Evolutionary conservation across 495 filamentous ascomycete species (phyloP).

Genomic region (Delitschia confertaspora): DNA sequence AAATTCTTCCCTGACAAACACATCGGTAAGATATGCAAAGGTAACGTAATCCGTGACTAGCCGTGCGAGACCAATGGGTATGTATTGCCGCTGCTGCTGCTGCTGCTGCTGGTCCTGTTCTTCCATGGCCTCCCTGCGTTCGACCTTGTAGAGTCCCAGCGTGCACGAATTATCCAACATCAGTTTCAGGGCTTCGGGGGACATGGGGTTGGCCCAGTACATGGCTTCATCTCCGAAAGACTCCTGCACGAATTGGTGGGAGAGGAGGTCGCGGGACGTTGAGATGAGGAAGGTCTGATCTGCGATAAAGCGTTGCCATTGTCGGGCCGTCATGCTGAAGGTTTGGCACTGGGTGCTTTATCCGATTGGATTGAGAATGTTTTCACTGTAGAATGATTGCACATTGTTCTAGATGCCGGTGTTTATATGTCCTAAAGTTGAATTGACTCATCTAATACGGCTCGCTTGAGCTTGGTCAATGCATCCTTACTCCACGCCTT

Average conservation of each 20-base stretch:
- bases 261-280: slow-evolving; percentile 14
- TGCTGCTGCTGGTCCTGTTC: no score
- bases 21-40: slow-evolving; percentile 61
- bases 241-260: slow-evolving; percentile 28
- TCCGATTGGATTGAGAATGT: no score
- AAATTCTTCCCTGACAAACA: slow-evolving; percentile 50
- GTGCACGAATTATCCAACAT: slow-evolving; percentile 31
- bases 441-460: no score
- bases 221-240: slow-evolving; percentile 29
- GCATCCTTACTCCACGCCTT: no score
- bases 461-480: no score
- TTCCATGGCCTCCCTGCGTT: no score
- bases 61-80: slow-evolving; percentile 51
- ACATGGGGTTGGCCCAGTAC: slow-evolving; percentile 29
- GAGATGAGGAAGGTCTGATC: slow-evolving; percentile 25
- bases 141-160: slow-evolving; percentile 29
- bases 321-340: slow-evolving; percentile 6
- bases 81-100: no score
- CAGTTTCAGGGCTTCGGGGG: slow-evolving; percentile 10
- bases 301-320: slow-evolving; percentile 15
- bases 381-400: no score
- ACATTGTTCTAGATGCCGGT: no score
- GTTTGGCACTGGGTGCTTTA: no score
- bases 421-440: no score
- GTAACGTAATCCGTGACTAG: slow-evolving; percentile 57